Evolutionary conservation across 2,329 filamentous ascomycete species (phyloP).

Genomic region (Lachnellula arida): DNA sequence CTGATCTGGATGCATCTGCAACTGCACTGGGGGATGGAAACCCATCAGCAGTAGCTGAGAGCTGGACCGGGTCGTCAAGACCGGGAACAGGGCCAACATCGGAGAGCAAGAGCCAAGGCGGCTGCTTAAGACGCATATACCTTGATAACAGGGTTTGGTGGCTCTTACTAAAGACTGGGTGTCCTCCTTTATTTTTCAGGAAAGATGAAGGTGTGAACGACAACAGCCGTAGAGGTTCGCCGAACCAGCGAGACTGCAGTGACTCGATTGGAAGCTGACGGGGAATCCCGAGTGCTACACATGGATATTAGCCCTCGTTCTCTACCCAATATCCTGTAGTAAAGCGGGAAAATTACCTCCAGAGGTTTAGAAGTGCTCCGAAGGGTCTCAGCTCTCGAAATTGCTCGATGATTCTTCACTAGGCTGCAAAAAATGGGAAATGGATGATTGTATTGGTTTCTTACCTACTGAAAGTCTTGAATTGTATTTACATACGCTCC

Average conservation of each 20-base stretch:
- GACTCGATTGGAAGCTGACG: slow-evolving; percentile 53
- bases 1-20: slow-evolving; percentile 34
- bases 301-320: slow-evolving; percentile 17
- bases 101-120: slow-evolving; percentile 59
- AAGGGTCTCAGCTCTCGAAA: slow-evolving; percentile 24
- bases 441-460: slow-evolving; percentile 36
- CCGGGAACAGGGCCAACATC: slow-evolving; percentile 51
- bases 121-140: slow-evolving; percentile 60
- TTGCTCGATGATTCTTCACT: slow-evolving; percentile 12
- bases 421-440: slow-evolving; percentile 17
- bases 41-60: slow-evolving; percentile 25
- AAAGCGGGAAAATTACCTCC: slow-evolving; percentile 25
- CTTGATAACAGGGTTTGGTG: slow-evolving; percentile 58
- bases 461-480: slow-evolving; percentile 77
- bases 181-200: slow-evolving; percentile 54
- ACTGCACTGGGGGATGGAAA: slow-evolving; percentile 40
- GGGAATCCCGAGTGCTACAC: slow-evolving; percentile 47
- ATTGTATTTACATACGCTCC: slow-evolving; percentile 81
- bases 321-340: neutral
- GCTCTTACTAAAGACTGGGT: slow-evolving; percentile 55
- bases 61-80: slow-evolving; percentile 31
- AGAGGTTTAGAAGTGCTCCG: slow-evolving; percentile 23
- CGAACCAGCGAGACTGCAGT: slow-evolving; percentile 63
- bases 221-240: slow-evolving; percentile 61
- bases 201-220: slow-evolving; percentile 51